Evolutionary conservation across 176 grass and related monocot species (phyloP), one percentile per base, ranked within the genome.

Genomic region (Phoenix dactylifera): DNA sequence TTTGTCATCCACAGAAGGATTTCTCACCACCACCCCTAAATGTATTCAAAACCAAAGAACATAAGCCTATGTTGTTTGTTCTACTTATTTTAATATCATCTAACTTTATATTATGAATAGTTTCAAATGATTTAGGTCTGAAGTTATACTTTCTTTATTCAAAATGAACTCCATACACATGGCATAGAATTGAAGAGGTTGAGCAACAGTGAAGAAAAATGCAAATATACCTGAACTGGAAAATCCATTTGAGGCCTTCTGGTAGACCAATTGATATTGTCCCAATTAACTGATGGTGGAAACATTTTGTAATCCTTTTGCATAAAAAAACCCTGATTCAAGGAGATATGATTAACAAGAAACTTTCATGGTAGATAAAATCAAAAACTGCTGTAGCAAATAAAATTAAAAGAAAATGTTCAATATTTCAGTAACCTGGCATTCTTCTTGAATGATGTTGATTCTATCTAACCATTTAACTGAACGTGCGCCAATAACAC

Each of bases 281-380:
- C 80, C 80, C 80, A 83, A 64, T 77, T 57, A 19, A 83, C 68
- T 57, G 80, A 72, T 59, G 80, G 80, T 32, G 80, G 68, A 52
- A 83, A 83, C 80, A 77, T 83, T 61, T 83, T 83, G 62, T 83
- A 83, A 58, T 83, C 80, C 59, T 83, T 83, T 52, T 75, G 73
- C 80, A 83, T 83, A 52, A 83, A 83, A 63, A 77, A 83, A 14
- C 80, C 80, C 80, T 83, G 26, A 22, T 73, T 23, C 22, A 17
- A 49, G 60, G 48, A 56, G 57, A 51, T 39, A 53, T 2, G 61
- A 25, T 64, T 57, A 49, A 9, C 17, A 58, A 18, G 54, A 60
- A 50, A 64, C 26, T 74, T 23, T 57, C 50, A 3, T 15, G 1
- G 39, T 48, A 14, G 2, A 67, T 4, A 35, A 54, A 62, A n/a